Base-by-base conservation (phyloP, 2,329 filamentous ascomycete genomes). In the Phyllosticta citriasiana region DNA sequence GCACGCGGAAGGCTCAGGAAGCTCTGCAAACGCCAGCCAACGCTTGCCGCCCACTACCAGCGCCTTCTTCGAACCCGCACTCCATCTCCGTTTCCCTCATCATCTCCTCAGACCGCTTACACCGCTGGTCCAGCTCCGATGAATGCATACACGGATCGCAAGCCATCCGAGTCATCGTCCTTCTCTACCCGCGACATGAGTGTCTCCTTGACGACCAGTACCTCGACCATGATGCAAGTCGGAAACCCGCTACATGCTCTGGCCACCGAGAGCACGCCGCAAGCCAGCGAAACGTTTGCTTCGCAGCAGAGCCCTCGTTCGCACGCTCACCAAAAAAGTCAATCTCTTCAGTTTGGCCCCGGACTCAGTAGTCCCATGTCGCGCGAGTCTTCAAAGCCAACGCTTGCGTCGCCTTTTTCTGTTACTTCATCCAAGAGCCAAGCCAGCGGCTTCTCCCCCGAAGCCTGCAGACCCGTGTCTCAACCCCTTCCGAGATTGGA, bases 31-130 rank as follows among this genome's bases (percentile, higher is more conserved):
- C 77, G 79, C 64, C 84, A 84, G 67, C 83, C 84, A 62, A 82
- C 79, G 6, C 80, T 87, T 57, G 81, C 83, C 40, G 82, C 84
- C 22, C 83, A 87, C 67, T 87, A 87, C 68, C 82, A 86, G 68
- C 79, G 84, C 63, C 76, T 87, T 66, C 75, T 87, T 64, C 78
- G 80, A 64, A 81, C 79, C 47, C 78, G 83, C 58, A 86, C 81
- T 60, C 84, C 84, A 10, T 85, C 84, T 25, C 84, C 84, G 2
- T 78, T 83, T 66, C 71, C 70, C 53, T 73, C 77, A 30, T 73
- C 77, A 33, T 73, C 73, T 30, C 71, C 72, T n/a, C 64, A 57
- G 7, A 60, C 64, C 5, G 68, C 63, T 10, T 50, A 55, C 14
- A 57, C 50, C 24, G 22, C 55, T 6, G 60, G 50, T 26, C 52